Evolutionary conservation across 352 stramenopile species (phyloP), one percentile per base, ranked within the genome.

Genomic region (Globisporangium parvum): DNA sequence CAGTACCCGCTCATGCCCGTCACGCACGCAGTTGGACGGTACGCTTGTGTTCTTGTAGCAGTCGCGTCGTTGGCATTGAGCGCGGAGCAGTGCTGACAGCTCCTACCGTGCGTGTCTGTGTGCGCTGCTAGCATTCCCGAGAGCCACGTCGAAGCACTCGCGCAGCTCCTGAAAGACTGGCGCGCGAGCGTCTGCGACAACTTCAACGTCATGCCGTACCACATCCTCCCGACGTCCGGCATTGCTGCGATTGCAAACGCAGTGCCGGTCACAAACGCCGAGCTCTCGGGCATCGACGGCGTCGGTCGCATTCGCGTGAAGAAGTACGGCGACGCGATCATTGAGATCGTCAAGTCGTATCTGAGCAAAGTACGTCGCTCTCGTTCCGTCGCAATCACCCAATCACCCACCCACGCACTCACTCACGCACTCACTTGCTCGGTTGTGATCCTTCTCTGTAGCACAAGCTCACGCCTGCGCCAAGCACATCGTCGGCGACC

Each of bases 191-290:
- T 93, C 14, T 95, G 85, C 54, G 85, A 95, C 63, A 91, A 75
- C 52, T 83, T 85, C 37, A 90, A 91, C 52, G 65, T 87, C 37
- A 95, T 95, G 85, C 85, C 85, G 51, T 95, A 95, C 50, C 85
- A 95, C 35, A 95, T 95, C 51, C 63, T 95, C 24, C 77, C 85
- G 2, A 95, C 82, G 11, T 67, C 71, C 9, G 85, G 85, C 42
- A 95, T 95, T 50, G 82, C 75, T 18, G 67, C 80, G 3, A 95
- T 95, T 53, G 84, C 82, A 31, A 88, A 90, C 57, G 76, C 79
- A 11, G 80, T 88, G 12, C 85, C 85, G 10, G 66, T 88, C 6
- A 82, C 85, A 26, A 92, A 71, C 51, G 74, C 80, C 0, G 85
- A 95, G 44, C 61, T 95, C 4, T 75, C 81, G 5, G 81, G 87